Conservation (phyloP, 176 grass and related monocot species). For the Hyparrhenia diplandra region DNA sequence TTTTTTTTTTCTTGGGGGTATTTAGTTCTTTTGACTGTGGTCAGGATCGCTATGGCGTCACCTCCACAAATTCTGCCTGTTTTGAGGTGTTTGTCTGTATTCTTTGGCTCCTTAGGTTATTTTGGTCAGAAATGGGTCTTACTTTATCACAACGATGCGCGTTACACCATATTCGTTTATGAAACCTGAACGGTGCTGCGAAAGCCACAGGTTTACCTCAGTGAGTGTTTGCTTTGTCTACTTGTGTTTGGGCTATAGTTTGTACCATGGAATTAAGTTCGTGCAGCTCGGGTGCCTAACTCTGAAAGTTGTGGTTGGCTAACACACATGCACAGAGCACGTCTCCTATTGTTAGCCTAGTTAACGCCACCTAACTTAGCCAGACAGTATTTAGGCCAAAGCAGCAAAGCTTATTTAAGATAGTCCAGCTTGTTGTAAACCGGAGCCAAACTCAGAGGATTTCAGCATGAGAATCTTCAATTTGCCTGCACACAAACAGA, state of each 20-base stretch:
- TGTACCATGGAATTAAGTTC: neutral
- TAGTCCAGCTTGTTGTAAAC: neutral
- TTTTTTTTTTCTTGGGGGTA: constrained; percentile 5
- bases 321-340: neutral
- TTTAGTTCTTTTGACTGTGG: neutral
- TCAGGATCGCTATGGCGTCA: neutral
- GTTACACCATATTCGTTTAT: neutral
- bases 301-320: neutral
- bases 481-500: constrained; percentile 2
- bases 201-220: constrained; percentile 9
- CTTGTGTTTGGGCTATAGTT: neutral
- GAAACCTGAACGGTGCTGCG: neutral
- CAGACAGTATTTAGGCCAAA: neutral
- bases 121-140: constrained; percentile 1
- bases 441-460: neutral
- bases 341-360: neutral
- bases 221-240: neutral
- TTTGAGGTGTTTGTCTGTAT: constrained; percentile 27
- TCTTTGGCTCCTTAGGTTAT: neutral
- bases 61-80: constrained; percentile 35
- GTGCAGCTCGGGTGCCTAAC: neutral
- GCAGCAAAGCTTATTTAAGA: neutral
- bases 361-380: neutral
- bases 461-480: neutral
- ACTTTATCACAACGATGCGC: neutral